Evolutionary conservation across 208 protist genomes (phyloP), one percentile per base, ranked within the genome.

Genomic region (Leishmania arabica): DNA sequence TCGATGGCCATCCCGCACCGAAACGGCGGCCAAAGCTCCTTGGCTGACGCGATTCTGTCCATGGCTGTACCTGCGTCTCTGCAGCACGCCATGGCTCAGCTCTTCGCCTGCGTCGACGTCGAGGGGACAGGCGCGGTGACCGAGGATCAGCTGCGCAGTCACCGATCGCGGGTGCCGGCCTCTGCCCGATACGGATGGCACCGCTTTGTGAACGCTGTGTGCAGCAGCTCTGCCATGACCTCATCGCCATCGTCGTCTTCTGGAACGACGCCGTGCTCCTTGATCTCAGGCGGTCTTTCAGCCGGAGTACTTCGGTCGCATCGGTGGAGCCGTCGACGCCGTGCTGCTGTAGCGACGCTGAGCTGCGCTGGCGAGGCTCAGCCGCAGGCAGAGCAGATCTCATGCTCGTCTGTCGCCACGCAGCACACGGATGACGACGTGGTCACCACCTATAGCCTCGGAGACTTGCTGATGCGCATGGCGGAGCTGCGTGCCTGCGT

Each of bases 101-200:
- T 88, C 37, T 85, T 82, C 40, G 49, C 56, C 34, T 34, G 60
- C 31, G 65, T 82, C 34, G 80, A 84, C 45, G 45, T 31, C 13
- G 58, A 80, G 58, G 37, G 31, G n/a, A 54, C 31, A 5, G 82
- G 82, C 11, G 54, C 45, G 40, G 82, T 85, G 9, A 79, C 77
- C 51, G 82, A 85, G 49, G 82, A 81, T 68, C 82, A 85, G 56
- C 78, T 85, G 82, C 82, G 82, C 31, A 76, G 54, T 75, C 79
- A 85, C 40, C 77, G 82, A 11, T 60, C 71, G n/a, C 77, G 65
- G 65, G 82, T 85, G 53, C 82, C 77, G 6, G 77, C 77, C n/a
- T 56, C 73, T 47, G 82, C 56, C 0, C 82, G 78, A 45, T 85
- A 85, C 47, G 82, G 82, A 15, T 85, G 82, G 82, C 82, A 85